A percentile compares a stretch with the other conserved stretches of the same genome.
These are phyloP conservation scores for Chlamydomonas sp. DNA, from an alignment of 139 green algal species.

Conservation along the genomic window DNA sequence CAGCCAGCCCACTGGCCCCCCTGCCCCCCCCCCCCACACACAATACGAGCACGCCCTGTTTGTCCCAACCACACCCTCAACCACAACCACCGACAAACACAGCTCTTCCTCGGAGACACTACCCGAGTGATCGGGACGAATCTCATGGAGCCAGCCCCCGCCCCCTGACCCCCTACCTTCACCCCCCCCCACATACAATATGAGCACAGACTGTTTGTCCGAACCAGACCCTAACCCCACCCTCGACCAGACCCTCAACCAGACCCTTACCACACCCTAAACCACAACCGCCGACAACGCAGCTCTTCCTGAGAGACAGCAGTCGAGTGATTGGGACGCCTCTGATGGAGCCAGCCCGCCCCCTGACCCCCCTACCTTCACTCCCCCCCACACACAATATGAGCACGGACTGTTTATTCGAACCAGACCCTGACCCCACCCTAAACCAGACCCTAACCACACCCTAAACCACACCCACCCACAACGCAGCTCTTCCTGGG, in stretches of 20 bases:
- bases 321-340: background rate
- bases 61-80: background rate
- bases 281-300: background rate
- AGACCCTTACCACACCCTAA: background rate
- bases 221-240: background rate
- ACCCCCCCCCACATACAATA: background rate
- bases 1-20: too few species aligned
- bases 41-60: background rate
- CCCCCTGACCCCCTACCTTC: too few species aligned
- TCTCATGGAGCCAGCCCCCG: background rate
- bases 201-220: background rate
- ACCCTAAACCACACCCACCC: background rate
- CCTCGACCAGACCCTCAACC: background rate
- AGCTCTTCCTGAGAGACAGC: conserved; percentile 51
- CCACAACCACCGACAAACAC: background rate
- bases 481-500: conserved; percentile 25
- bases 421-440: too few species aligned
- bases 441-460: too few species aligned
- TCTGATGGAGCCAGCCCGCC: background rate
- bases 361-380: background rate
- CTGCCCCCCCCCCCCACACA: background rate
- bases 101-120: background rate
- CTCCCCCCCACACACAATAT: background rate
- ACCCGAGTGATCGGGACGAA: background rate
- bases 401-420: background rate